A percentile compares a stretch with the other conserved stretches of the same genome.
These are phyloP conservation scores for Zanthoxylum bungeanum DNA, from an alignment of 345 rosid species.

Conservation along the genomic window DNA sequence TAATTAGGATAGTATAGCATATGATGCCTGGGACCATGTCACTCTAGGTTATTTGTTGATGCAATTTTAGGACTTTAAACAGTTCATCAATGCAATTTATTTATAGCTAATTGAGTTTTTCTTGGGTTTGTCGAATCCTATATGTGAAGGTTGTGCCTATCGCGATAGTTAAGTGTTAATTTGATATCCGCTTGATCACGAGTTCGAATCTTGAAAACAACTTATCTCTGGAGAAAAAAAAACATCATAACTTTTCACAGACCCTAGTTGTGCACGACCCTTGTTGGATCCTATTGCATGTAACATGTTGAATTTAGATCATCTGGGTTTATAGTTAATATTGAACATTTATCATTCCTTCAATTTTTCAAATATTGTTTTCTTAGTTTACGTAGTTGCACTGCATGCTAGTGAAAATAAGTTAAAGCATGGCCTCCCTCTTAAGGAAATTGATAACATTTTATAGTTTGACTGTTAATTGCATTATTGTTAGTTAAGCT, in stretches of 20 bases:
- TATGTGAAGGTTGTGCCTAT: no score
- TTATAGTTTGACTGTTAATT: slow-evolving; percentile 15
- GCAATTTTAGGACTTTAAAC: background rate
- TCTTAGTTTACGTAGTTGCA: no score
- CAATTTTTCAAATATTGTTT: background rate
- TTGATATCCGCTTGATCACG: no score
- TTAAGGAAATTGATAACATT: background rate
- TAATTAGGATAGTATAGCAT: slow-evolving; percentile 3
- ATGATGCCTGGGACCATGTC: slow-evolving; percentile 15
- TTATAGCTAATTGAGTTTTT: no score
- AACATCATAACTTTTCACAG: no score
- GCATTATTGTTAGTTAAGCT: slow-evolving; percentile 18
- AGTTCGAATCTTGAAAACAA: no score
- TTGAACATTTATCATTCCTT: background rate
- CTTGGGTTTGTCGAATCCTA: background rate
- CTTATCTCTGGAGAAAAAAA: no score
- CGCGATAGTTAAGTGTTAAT: no score
- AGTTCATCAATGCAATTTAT: background rate
- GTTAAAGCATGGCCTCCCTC: background rate
- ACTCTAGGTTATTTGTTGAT: background rate
- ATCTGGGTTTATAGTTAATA: background rate
- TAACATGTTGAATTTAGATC: background rate
- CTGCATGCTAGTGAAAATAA: no score
- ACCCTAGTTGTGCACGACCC: no score
- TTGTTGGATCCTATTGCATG: no score